phyloP scores from a whole-genome alignment of 768 basidiomycete species.

The Trametes cubensis region DNA sequence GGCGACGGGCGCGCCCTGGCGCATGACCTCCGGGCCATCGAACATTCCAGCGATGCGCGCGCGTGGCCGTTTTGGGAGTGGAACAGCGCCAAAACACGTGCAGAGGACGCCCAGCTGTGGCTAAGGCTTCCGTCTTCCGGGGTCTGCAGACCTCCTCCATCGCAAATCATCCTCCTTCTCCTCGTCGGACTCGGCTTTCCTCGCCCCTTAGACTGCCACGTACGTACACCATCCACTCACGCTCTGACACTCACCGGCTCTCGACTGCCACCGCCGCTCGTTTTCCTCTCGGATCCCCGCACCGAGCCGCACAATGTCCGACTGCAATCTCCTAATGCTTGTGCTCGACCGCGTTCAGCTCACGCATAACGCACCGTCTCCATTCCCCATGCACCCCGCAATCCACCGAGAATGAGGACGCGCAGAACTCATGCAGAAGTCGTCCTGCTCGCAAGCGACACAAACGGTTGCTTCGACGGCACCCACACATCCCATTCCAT shows the following conservation, averaged over 20 bases:
- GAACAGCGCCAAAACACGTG: neutral
- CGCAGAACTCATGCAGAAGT: neutral
- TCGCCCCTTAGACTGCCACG: neutral
- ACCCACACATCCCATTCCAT: neutral
- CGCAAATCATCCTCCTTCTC: neutral
- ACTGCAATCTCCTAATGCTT: neutral
- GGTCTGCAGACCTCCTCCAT: slow-evolving; percentile 8
- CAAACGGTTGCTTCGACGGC: neutral
- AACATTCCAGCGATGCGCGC: neutral
- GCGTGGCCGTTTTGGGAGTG: neutral
- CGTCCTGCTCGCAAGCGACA: neutral
- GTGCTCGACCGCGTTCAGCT: no score
- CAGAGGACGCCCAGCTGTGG: neutral
- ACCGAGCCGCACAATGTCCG: slow-evolving; percentile 18
- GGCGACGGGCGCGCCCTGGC: no score
- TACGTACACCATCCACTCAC: neutral
- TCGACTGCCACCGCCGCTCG: neutral
- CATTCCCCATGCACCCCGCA: no score
- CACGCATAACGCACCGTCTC: neutral
- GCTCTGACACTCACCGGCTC: neutral
- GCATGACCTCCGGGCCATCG: neutral
- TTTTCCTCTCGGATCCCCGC: slow-evolving; percentile 9
- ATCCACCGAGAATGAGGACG: neutral
- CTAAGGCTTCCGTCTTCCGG: neutral
- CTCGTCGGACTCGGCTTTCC: slow-evolving; percentile 11